Conservation (phyloP, 2,329 filamentous ascomycete species). For the Ophiostoma sp. region DNA sequence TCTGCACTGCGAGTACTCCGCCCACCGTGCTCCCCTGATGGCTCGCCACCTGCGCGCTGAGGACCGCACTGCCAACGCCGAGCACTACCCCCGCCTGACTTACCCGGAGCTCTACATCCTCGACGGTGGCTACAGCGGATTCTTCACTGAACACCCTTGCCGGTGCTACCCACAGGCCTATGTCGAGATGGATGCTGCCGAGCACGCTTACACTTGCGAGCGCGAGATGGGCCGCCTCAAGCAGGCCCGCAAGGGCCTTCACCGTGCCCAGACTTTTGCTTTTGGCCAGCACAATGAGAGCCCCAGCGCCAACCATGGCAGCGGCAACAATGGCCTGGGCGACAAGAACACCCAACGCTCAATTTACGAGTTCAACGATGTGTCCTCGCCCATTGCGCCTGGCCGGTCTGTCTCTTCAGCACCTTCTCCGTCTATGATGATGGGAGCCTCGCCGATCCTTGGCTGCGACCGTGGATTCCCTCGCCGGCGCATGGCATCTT, state of each 20-base stretch:
- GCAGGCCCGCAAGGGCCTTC: constrained; percentile 73
- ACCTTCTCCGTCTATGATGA: constrained; percentile 41
- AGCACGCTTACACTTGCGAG: constrained; percentile 89
- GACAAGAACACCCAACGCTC: constrained; percentile 27
- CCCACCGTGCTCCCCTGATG: constrained; percentile 92
- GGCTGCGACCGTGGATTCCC: constrained; percentile 48
- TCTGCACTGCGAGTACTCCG: constrained; percentile 98
- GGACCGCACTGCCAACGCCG: constrained; percentile 79
- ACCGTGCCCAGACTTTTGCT: constrained; percentile 87
- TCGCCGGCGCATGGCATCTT: constrained; percentile 57
- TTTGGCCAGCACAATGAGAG: constrained; percentile 65
- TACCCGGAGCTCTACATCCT: constrained; percentile 97
- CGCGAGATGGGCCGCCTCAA: constrained; percentile 90
- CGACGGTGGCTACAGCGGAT: constrained; percentile 91
- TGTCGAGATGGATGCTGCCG: constrained; percentile 90
- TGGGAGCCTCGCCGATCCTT: constrained; percentile 39
- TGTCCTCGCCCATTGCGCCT: constrained; percentile 51
- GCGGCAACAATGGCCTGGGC: neutral
- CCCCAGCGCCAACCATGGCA: neutral
- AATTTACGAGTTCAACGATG: constrained; percentile 37
- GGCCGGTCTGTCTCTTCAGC: constrained; percentile 34
- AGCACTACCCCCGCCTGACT: constrained; percentile 80
- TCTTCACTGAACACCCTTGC: constrained; percentile 71
- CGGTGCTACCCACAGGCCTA: constrained; percentile 94
- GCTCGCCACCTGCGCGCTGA: constrained; percentile 86